Evolutionary conservation across 2,329 filamentous ascomycete genomes (phyloP).

Genomic region (Fonsecaea pugnacius): DNA sequence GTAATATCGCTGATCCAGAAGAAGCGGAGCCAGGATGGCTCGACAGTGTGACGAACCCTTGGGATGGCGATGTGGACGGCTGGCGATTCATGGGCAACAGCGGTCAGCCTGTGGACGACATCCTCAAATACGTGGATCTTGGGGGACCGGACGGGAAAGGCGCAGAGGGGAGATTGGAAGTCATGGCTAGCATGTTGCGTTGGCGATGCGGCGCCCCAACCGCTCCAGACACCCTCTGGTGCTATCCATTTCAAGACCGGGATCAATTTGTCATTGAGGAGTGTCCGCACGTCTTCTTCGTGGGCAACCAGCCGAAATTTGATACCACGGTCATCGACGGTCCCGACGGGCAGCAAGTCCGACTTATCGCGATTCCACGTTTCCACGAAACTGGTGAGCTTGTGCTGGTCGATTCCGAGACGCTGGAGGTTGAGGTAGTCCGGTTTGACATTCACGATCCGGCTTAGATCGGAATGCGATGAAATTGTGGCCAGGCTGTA

Average conservation of each 20-base stretch:
- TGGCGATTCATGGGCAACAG: slow-evolving; percentile 85
- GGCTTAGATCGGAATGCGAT: slow-evolving; percentile 3
- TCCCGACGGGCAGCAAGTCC: slow-evolving; percentile 68
- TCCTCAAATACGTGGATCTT: slow-evolving; percentile 82
- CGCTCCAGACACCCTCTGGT: slow-evolving; percentile 95
- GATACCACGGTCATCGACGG: slow-evolving; percentile 70
- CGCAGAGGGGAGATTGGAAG: slow-evolving; percentile 68
- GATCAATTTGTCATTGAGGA: slow-evolving; percentile 86
- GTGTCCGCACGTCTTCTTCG: slow-evolving; percentile 90
- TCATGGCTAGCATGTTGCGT: slow-evolving; percentile 93
- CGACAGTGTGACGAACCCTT: slow-evolving; percentile 89
- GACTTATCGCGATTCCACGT: slow-evolving; percentile 80
- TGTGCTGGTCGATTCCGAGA: slow-evolving; percentile 83
- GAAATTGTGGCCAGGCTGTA: slow-evolving; percentile 13
- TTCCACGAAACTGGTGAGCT: slow-evolving; percentile 80
- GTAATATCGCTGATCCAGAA: slow-evolving; percentile 46
- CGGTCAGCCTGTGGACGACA: slow-evolving; percentile 91
- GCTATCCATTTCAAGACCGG: slow-evolving; percentile 91
- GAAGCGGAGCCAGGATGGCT: slow-evolving; percentile 70
- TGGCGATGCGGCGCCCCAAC: slow-evolving; percentile 93
- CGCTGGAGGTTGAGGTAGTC: slow-evolving; percentile 74
- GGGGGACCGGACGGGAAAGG: slow-evolving; percentile 37
- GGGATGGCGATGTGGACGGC: slow-evolving; percentile 86
- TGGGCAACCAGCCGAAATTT: slow-evolving; percentile 81
- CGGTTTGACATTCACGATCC: slow-evolving; percentile 55